Conservation (phyloP, 2,329 filamentous ascomycete genomes). For the Xylaria sp. region DNA sequence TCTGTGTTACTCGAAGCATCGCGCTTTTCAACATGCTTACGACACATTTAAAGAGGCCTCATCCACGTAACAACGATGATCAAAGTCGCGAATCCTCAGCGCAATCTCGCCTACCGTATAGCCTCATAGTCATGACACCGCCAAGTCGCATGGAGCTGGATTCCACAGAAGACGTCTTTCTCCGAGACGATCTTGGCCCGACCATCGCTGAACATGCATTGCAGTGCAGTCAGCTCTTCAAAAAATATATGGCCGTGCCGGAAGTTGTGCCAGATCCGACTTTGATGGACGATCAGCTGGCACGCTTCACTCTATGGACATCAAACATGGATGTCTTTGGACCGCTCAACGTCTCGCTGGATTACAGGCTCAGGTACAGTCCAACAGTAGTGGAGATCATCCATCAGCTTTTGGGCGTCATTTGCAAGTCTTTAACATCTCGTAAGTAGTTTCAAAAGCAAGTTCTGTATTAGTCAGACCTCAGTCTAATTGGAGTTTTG, state of each 20-base stretch:
- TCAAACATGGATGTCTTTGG: slow-evolving; percentile 25
- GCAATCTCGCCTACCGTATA: too few relatives aligned
- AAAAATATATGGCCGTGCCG: slow-evolving; percentile 11
- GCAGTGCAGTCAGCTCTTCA: slow-evolving; percentile 1
- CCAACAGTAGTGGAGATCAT: slow-evolving; percentile 19
- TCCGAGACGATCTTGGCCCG: too few relatives aligned
- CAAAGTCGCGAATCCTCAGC: too few relatives aligned
- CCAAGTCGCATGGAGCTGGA: too few relatives aligned
- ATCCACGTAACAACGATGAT: too few relatives aligned
- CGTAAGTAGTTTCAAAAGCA: slow-evolving; percentile 3
- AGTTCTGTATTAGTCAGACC: not conserved
- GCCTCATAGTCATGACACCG: too few relatives aligned
- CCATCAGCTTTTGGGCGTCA: slow-evolving; percentile 26
- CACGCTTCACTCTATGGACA: slow-evolving; percentile 22
- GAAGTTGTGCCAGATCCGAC: slow-evolving; percentile 18
- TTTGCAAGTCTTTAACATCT: slow-evolving; percentile 16
- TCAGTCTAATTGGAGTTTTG: not conserved
- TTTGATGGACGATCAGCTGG: slow-evolving; percentile 28
- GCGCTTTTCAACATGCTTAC: too few relatives aligned
- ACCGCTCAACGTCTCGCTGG: slow-evolving; percentile 26
- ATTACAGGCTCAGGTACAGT: slow-evolving; percentile 27
- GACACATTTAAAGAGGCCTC: too few relatives aligned
- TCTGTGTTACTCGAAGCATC: too few relatives aligned
- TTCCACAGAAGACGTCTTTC: too few relatives aligned
- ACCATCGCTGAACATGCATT: too few relatives aligned